Base-by-base conservation (phyloP, 2,329 filamentous ascomycete species). In the Fusarium chaquense region DNA sequence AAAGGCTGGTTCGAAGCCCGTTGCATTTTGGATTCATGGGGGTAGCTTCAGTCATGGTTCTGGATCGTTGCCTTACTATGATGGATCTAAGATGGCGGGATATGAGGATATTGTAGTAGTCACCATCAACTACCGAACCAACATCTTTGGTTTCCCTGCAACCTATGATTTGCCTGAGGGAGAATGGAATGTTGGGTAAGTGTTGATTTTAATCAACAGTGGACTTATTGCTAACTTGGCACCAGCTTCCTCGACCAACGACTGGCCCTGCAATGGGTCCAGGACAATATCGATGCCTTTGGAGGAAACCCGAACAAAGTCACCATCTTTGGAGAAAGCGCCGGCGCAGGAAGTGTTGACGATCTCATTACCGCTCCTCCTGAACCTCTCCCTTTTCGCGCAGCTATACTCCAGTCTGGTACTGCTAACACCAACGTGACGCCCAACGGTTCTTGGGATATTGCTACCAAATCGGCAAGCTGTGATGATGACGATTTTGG, bases 311-410 rank as follows among this genome's bases (percentile, higher is more conserved):
- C 81, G 3, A 56, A 71, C 3, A 80, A 82, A 43, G 82, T 87
- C 8, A 85, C 83, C 3, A 76, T 87, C 32, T 86, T 82, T 77
- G 86, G 84, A 26, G 84, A 88, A 76, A 85, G 82, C 2, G 84
- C 86, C 0, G 86, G 86, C 3, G 84, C 6, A 83, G 90, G 88
- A 38, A 89, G 87, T 0, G 86, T 89, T 0, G 73, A 76, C n/a
- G 54, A 55, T 6, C 73, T 78, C 2, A 32, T 77, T 12, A 72
- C 71, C 0, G 56, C 69, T 36, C 77, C 77, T 0, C 75, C 76
- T 0, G 43, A 70, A 0, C 76, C 76, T 4, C 33, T 77, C 2
- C 76, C 76, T 9, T 78, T 78, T 32, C 64, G 66, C 2, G 76
- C 64, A 1, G 74, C 76, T n/a, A 77, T 75, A 30, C 46, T 78